phyloP scores from a whole-genome alignment of 495 filamentous ascomycete genomes.

The Symbiotaphrina buchneri region DNA sequence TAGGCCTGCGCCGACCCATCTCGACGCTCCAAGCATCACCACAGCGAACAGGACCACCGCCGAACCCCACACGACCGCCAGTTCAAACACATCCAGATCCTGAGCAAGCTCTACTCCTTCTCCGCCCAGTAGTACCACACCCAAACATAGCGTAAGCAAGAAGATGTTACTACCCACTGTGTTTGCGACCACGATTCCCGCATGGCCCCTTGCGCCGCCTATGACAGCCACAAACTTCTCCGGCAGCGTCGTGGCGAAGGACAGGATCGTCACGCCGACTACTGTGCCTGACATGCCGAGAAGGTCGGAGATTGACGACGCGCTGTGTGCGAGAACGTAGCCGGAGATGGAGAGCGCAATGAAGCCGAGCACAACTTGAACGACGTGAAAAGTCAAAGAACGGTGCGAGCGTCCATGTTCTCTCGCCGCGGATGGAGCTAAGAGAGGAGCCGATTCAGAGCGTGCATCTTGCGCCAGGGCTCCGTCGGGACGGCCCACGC shows the following conservation, averaged over 20 bases:
- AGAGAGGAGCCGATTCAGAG: background rate
- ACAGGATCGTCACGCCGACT: conserved; percentile 27
- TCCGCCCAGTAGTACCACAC: conserved; percentile 5
- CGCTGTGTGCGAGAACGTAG: conserved; percentile 22
- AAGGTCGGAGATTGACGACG: conserved; percentile 14
- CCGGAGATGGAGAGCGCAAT: conserved; percentile 22
- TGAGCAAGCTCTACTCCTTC: background rate
- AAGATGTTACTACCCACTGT: conserved; percentile 33
- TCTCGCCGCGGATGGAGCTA: background rate
- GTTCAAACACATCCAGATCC: conserved; percentile 4
- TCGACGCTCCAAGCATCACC: background rate
- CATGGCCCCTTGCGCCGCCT: conserved; percentile 19
- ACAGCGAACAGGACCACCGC: conserved; percentile 4
- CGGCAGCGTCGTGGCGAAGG: conserved; percentile 31
- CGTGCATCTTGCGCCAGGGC: no score
- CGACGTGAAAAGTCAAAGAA: conserved; percentile 4
- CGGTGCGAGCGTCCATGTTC: background rate
- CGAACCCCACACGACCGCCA: conserved; percentile 7
- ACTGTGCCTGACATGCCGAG: conserved; percentile 20
- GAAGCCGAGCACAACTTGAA: conserved; percentile 19
- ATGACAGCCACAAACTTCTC: conserved; percentile 29
- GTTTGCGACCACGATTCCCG: conserved; percentile 26
- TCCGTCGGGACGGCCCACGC: no score
- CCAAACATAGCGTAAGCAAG: conserved; percentile 25
- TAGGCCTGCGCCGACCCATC: background rate